Evolutionary conservation across 495 filamentous ascomycete species (phyloP), one percentile per base, ranked within the genome.

Genomic region (Opeltia flavorubescens): DNA sequence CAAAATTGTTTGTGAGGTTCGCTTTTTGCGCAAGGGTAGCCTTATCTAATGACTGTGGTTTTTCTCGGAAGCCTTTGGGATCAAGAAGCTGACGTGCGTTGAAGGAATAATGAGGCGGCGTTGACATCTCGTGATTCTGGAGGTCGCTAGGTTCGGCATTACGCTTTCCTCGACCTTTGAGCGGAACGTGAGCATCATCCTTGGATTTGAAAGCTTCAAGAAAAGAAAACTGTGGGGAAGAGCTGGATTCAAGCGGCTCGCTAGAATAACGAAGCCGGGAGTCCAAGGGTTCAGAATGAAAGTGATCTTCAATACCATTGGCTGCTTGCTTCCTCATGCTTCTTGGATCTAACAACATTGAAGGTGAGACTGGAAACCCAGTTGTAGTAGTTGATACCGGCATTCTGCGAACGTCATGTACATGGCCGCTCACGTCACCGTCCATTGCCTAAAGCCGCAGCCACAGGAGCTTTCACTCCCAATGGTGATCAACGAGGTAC

Each of bases 41-140:
- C 23, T 38, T 31, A 5, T 31, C 28, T 33, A 25, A 18, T 21
- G 7, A 29, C 11, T n/a, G 9, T 45, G 43, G 3, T 24, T n/a
- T 35, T 35, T 49, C 23, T 20, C 43, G 35, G 48, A 50, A 49
- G 4, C 47, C 45, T 44, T 51, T 53, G 2, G 55, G 55, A 39
- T 58, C 53, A 2, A 58, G 48, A 40, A 58, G 47, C 26, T 52
- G 55, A 15, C 47, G 53, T 13, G 55, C 41, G 31, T 47, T 44
- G 38, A 51, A 29, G 33, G 15, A 24, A 1, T 33, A 43, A 25
- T 35, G 41, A 4, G 20, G 8, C 34, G 18, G 45, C 45, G 15
- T 21, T 6, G 36, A 2, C 1, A 24, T 21, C 26, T 38, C 18
- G 27, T 26, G 5, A 42, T 27, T 21, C 28, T 28, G 36, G 30